Conservation (phyloP, 2,329 filamentous ascomycete genomes). For the Calonectria fujianensis region DNA sequence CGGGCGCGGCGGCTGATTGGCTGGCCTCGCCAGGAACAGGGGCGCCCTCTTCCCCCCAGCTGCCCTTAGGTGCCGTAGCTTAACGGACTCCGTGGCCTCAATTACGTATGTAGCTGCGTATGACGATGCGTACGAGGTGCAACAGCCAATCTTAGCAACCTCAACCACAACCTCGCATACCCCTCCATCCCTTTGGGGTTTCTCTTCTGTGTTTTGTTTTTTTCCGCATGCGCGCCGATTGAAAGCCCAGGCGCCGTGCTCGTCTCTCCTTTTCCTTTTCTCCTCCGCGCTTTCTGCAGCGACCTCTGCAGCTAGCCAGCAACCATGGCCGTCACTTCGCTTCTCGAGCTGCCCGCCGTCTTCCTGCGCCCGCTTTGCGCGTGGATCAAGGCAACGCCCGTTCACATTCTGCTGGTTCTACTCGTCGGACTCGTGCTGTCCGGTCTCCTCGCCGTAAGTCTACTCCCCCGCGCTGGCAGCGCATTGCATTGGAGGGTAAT, state of each 20-base stretch:
- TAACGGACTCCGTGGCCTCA: conserved; percentile 38
- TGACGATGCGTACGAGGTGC: conserved; percentile 8
- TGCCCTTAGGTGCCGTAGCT: conserved; percentile 24
- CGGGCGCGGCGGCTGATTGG: conserved; percentile 32
- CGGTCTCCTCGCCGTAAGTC: conserved; percentile 63
- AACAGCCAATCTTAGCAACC: conserved; percentile 4
- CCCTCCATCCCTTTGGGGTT: conserved; percentile 10
- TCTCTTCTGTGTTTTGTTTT: not conserved
- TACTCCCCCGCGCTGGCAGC: not conserved
- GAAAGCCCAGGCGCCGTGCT: not conserved
- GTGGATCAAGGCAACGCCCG: conserved; percentile 62
- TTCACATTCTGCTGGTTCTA: conserved; percentile 62
- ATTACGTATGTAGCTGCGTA: conserved; percentile 27
- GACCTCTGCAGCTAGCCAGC: conserved; percentile 34
- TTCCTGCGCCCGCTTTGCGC: conserved; percentile 60
- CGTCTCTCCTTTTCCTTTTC: conserved; percentile 24
- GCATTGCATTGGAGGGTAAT: conserved; percentile 10
- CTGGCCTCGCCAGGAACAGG: conserved; percentile 13
- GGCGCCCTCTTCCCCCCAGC: not conserved
- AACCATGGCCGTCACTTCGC: conserved; percentile 45
- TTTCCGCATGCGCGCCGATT: conserved; percentile 29
- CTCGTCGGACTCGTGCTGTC: conserved; percentile 58
- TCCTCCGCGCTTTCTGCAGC: conserved; percentile 40
- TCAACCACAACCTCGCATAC: not conserved
- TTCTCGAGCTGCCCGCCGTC: conserved; percentile 59